Base-by-base conservation (phyloP, 139 green algal genomes). In the Tetradesmus obliquus region DNA sequence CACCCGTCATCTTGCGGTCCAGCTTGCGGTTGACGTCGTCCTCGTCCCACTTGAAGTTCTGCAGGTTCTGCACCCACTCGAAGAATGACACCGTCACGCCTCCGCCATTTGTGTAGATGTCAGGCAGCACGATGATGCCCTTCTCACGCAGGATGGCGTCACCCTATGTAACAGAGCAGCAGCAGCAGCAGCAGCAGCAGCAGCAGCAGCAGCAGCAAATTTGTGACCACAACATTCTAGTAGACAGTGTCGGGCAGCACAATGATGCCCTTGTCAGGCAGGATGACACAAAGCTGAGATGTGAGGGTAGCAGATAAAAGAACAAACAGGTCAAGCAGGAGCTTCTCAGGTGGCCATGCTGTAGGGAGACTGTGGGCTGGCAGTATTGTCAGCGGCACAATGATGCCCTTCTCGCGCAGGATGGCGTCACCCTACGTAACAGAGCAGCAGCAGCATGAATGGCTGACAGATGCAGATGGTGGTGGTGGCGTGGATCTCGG, bases 1-100 rank as follows among this genome's bases (percentile, higher is more conserved):
- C 15, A 76, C 66, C 66, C 22, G 88, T 91, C 88, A 91, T 91
- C 76, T 91, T 91, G 0, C 88, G 19, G 55, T 91, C 88, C 10
- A 91, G 88, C 8, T 84, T 84, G 7, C 87, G 85, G 83, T 96
- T 96, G 0, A 98, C 95, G 81, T 98, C 97, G 9, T 97, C 94
- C 89, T 98, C 95, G 76, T 96, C 96, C 95, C 96, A 97, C 86
- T 95, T 95, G 88, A 97, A 95, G 92, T 97, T 97, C 83, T 96
- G 95, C 79, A 96, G 94, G 93, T 97, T 97, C 91, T 97, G 96
- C 32, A 95, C 94, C 91, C 92, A 86, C 53, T 90, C 55, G 58
- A 92, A 87, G 62, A 89, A 89, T 17, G 92, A 97, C 53, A 98
- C 96, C 0, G 95, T 95, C 51, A 98, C 96, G 53, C 93, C 94